These are phyloP conservation scores for Tephrocybe sp. DNA, from an alignment of 768 basidiomycete species.

Conservation along the genomic window DNA sequence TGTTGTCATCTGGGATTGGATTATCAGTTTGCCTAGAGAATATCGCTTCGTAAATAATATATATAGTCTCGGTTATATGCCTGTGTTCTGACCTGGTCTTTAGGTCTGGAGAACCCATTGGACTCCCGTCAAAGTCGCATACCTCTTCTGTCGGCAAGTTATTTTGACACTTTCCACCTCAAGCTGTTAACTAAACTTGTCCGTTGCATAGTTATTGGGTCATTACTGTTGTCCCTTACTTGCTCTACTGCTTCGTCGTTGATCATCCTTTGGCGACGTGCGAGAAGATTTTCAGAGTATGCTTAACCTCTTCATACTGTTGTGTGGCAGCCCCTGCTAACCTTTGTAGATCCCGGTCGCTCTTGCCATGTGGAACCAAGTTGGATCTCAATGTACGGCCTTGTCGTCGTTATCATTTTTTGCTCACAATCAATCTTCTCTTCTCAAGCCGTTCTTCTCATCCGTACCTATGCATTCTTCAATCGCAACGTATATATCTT, in stretches of 20 bases:
- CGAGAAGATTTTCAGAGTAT: conserved; percentile 66
- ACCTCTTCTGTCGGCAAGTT: conserved; percentile 78
- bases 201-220: conserved; percentile 67
- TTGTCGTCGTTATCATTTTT: conserved; percentile 4
- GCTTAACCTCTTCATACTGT: neutral
- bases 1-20: conserved; percentile 84
- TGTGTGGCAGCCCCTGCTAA: neutral
- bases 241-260: conserved; percentile 72
- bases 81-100: conserved; percentile 17
- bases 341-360: conserved; percentile 66
- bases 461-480: conserved; percentile 85
- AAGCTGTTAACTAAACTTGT: conserved; percentile 11
- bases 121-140: conserved; percentile 82
- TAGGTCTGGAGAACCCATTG: conserved; percentile 82
- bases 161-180: conserved; percentile 16
- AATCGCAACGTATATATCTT: conserved; percentile 72
- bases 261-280: conserved; percentile 66
- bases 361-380: conserved; percentile 86
- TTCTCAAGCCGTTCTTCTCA: conserved; percentile 66
- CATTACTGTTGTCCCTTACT: conserved; percentile 73
- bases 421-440: conserved; percentile 9
- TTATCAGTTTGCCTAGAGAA: conserved; percentile 73
- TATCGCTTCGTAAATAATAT: conserved; percentile 61
- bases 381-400: conserved; percentile 68
- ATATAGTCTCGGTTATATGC: conserved; percentile 16